These are phyloP conservation scores for Serpula lacrymans DNA, from an alignment of 768 basidiomycete species.

Conservation along the genomic window DNA sequence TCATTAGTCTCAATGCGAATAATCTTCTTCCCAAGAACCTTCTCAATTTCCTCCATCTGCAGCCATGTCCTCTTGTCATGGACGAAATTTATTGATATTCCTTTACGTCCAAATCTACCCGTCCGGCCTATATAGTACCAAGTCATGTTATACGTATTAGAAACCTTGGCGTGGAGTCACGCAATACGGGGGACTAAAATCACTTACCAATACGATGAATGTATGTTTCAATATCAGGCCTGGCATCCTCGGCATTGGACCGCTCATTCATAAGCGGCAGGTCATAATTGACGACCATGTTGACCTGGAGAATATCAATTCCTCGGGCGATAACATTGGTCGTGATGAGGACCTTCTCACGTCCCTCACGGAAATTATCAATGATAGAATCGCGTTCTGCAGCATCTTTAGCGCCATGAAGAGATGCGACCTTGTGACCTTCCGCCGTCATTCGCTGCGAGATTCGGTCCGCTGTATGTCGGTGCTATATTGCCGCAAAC, in stretches of 20 bases:
- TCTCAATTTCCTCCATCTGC: slow-evolving; percentile 89
- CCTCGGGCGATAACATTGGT: slow-evolving; percentile 98
- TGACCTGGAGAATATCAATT: slow-evolving; percentile 98
- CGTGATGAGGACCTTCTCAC: slow-evolving; percentile 95
- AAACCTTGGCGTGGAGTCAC: too few relatives aligned
- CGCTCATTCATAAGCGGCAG: slow-evolving; percentile 83
- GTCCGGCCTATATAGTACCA: slow-evolving; percentile 73
- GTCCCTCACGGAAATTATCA: slow-evolving; percentile 93
- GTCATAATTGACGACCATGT: slow-evolving; percentile 99
- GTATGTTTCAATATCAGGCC: slow-evolving; percentile 94
- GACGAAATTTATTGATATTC: slow-evolving; percentile 96
- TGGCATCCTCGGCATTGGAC: slow-evolving; percentile 42
- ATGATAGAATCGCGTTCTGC: slow-evolving; percentile 88
- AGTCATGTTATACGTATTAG: not conserved
- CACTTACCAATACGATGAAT: slow-evolving; percentile 91
- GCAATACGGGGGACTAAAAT: slow-evolving; percentile 1
- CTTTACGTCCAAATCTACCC: slow-evolving; percentile 95
- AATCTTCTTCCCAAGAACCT: slow-evolving; percentile 73
- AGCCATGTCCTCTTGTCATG: slow-evolving; percentile 84
- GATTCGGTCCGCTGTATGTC: slow-evolving; percentile 90
- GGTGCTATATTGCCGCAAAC: too few relatives aligned
- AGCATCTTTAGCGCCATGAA: slow-evolving; percentile 93
- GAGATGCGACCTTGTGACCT: slow-evolving; percentile 93
- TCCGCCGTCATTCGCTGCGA: slow-evolving; percentile 86
- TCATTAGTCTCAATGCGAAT: slow-evolving; percentile 85